Evolutionary conservation across 2,329 filamentous ascomycete species (phyloP).

Genomic region (Monilinia aucupariae): DNA sequence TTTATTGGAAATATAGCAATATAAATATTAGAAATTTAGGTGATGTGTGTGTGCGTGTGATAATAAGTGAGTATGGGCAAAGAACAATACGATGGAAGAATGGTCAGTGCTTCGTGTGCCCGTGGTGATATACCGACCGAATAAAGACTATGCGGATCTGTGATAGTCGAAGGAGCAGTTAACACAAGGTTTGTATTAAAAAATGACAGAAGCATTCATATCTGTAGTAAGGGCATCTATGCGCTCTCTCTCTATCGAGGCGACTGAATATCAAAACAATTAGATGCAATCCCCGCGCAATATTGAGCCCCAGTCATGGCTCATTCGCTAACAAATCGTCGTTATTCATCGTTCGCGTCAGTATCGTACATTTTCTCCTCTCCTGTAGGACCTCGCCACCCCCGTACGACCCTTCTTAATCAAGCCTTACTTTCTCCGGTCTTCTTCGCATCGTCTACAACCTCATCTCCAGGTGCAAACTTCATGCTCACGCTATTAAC

Average conservation of each 20-base stretch:
- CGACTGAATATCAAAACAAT: no score
- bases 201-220: no score
- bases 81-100: not conserved
- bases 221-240: no score
- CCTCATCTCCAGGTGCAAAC: constrained; percentile 64
- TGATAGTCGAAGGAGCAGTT: not conserved
- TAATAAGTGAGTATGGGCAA: not conserved
- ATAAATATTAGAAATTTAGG: not conserved
- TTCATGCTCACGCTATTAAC: constrained; percentile 90
- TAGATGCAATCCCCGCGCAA: no score
- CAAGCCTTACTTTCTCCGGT: constrained; percentile 28
- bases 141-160: no score
- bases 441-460: constrained; percentile 38
- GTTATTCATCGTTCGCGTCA: no score
- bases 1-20: not conserved
- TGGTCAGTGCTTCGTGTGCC: not conserved
- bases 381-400: no score
- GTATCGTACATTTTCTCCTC: no score
- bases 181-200: not conserved
- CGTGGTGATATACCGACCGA: not conserved
- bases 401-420: not conserved
- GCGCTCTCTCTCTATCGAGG: no score
- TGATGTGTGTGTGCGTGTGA: not conserved
- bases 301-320: no score
- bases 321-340: no score